Evolutionary conservation across 129 eudicot genomes (phyloP).

Genomic region (Tagetes erecta): DNA sequence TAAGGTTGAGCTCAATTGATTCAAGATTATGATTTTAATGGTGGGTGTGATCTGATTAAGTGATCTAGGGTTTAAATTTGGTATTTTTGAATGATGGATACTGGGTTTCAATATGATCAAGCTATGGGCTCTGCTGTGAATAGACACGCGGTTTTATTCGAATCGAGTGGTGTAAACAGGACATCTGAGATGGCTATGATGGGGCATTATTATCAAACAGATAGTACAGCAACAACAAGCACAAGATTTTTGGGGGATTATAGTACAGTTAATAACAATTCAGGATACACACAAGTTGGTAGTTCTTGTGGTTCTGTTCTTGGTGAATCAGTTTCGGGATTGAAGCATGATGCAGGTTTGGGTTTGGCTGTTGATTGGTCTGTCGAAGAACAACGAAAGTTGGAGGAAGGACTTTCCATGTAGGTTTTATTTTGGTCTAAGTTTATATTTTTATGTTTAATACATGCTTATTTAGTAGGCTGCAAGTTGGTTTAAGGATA

Average conservation of each 20-base stretch:
- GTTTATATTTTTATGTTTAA: background rate
- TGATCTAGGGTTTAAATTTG: slow-evolving; percentile 30
- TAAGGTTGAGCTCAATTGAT: slow-evolving; percentile 1
- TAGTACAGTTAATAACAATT: slow-evolving; percentile 31
- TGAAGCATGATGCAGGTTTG: slow-evolving; percentile 68
- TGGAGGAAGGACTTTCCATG: slow-evolving; percentile 92
- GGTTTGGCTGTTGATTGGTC: slow-evolving; percentile 88
- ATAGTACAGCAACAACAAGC: slow-evolving; percentile 22
- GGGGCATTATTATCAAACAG: slow-evolving; percentile 41
- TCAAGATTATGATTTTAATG: slow-evolving; percentile 15
- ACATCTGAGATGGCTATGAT: slow-evolving; percentile 52
- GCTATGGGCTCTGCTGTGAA: slow-evolving; percentile 33
- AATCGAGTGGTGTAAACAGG: slow-evolving; percentile 41
- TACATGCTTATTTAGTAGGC: background rate
- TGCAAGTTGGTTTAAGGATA: background rate
- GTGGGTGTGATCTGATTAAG: slow-evolving; percentile 19
- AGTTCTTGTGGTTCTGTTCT: slow-evolving; percentile 50
- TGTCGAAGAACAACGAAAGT: slow-evolving; percentile 69
- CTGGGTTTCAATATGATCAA: slow-evolving; percentile 45
- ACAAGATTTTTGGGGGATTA: slow-evolving; percentile 40
- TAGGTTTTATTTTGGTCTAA: slow-evolving; percentile 40
- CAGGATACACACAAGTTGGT: slow-evolving; percentile 32
- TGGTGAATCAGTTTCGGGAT: slow-evolving; percentile 58
- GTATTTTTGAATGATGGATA: slow-evolving; percentile 32
- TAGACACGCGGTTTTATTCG: slow-evolving; percentile 49